Evolutionary conservation across 768 basidiomycete genomes (phyloP), one percentile per base, ranked within the genome.

Genomic region (Myochromella boudieri): DNA sequence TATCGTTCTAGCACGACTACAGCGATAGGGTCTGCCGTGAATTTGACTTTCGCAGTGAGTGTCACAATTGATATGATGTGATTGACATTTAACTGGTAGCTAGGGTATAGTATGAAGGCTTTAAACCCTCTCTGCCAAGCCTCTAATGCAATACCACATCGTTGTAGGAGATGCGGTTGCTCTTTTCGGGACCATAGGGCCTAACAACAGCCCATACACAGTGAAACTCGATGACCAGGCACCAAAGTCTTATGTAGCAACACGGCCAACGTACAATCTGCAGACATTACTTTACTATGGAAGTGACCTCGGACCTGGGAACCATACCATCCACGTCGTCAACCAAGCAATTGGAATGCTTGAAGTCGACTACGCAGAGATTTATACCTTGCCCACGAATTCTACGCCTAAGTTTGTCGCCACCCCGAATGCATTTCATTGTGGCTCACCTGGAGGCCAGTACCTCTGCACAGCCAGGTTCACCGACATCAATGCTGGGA

Each of bases 351-450:
- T 40, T 4, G 56, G 60, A 41, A 42, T 44, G 3, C 55, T 71
- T 3, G 37, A 59, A 18, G 58, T 74, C 21, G 65, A 72, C 34
- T 65, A 67, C 28, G 72, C 72, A 8, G 17, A 6, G 15, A 31
- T 52, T 9, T 38, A 42, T 36, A 47, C 38, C 10, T 24, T 34
- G 18, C 33, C 33, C 14, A n/a, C 18, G 5, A 34, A 34, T 14
- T 12, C 14, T n/a, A 34, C 33, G 18, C 33, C 33, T n/a, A 17
- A n/a, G 33, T 34, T n/a, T n/a, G 33, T 17, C n/a, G 14, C 18
- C 33, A 34, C 5, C 33, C 18, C 33, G 14, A 34, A n/a, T n/a
- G n/a, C 9, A 34, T 14, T 12, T 34, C n/a, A 34, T n/a, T n/a
- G 14, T 34, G 33, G 33, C 33, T 17, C 6, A 34, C 33, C 33